Conservation (phyloP, 805 yeast genomes). For the Candida broadrunensis region DNA sequence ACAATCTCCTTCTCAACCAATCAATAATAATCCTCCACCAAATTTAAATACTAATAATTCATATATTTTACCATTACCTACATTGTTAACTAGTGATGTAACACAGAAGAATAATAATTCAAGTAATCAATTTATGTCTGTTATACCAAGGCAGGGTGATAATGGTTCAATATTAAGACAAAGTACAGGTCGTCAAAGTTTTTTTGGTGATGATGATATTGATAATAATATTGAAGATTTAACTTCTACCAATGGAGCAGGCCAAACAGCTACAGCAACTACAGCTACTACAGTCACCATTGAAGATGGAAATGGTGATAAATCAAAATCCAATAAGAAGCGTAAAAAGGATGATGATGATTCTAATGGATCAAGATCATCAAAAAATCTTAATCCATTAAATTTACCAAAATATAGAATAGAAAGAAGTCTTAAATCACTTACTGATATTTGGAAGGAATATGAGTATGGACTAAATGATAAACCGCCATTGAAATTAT, state of each 20-base stretch:
- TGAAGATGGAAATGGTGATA: neutral
- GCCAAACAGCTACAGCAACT: neutral
- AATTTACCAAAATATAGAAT: slow-evolving; percentile 22
- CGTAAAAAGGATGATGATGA: neutral
- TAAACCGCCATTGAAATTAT: slow-evolving; percentile 49
- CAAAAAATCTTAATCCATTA: neutral
- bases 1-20: slow-evolving; percentile 12
- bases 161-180: neutral
- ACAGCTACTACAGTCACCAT: neutral
- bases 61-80: slow-evolving; percentile 12
- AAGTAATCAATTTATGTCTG: slow-evolving; percentile 4
- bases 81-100: slow-evolving; percentile 6
- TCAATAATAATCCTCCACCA: slow-evolving; percentile 9
- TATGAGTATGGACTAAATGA: slow-evolving; percentile 50
- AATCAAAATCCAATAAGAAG: neutral
- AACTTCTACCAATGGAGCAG: slow-evolving; percentile 1
- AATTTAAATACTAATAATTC: slow-evolving; percentile 3
- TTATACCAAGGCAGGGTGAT: slow-evolving; percentile 3
- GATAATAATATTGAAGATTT: slow-evolving; percentile 8
- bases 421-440: slow-evolving; percentile 30
- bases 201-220: slow-evolving; percentile 10
- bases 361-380: neutral
- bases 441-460: slow-evolving; percentile 56
- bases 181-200: neutral
- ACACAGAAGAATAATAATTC: neutral